Conservation (phyloP, 2,329 filamentous ascomycete genomes). For the Colletotrichum plurivorum region DNA sequence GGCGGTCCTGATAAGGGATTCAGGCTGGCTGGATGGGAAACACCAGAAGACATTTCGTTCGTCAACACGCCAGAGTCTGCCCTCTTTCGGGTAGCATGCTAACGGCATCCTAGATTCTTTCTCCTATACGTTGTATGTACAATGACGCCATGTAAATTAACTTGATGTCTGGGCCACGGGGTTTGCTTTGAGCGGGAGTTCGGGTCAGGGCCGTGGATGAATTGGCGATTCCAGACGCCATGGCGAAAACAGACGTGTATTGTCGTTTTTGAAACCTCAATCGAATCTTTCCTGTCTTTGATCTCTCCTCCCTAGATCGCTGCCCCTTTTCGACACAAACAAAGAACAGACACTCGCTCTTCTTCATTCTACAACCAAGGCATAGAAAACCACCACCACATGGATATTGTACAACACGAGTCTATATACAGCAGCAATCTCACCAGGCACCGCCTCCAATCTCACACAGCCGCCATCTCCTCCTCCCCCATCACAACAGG, state of each 20-base stretch:
- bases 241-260: slow-evolving; percentile 21
- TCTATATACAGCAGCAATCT: background rate
- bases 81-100: background rate
- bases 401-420: background rate
- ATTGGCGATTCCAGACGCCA: slow-evolving; percentile 29
- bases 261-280: background rate
- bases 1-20: background rate
- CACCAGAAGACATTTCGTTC: slow-evolving; percentile 1
- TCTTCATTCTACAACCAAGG: background rate
- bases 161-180: background rate
- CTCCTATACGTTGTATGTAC: background rate
- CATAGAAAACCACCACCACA: background rate
- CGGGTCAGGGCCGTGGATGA: background rate
- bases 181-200: slow-evolving; percentile 29
- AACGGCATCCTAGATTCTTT: background rate
- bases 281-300: slow-evolving; percentile 2
- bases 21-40: background rate
- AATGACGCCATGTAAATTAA: slow-evolving; percentile 25
- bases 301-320: background rate
- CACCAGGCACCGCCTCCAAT: background rate
- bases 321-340: background rate
- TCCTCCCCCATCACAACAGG: slow-evolving; percentile 8
- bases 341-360: no score
- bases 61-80: background rate
- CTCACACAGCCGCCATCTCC: slow-evolving; percentile 30